Evolutionary conservation across 2,329 filamentous ascomycete species (phyloP).

Genomic region (Colletotrichum sp.): DNA sequence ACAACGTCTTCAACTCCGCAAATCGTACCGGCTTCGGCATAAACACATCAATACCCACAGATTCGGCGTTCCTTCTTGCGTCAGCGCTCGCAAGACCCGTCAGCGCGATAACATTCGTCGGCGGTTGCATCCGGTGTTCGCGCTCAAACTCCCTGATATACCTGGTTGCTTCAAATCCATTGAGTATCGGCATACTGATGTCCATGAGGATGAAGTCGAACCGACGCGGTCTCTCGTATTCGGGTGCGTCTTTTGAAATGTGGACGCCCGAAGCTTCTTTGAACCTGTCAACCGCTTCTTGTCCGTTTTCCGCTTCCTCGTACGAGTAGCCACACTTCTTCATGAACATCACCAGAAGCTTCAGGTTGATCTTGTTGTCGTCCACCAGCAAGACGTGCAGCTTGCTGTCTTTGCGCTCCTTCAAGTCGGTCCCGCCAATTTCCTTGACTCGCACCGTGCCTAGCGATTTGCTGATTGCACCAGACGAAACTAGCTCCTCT

Average conservation of each 20-base stretch:
- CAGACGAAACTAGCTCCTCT: neutral
- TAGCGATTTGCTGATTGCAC: neutral
- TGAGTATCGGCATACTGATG: conserved; percentile 61
- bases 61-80: conserved; percentile 53
- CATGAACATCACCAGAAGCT: conserved; percentile 46
- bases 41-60: conserved; percentile 53
- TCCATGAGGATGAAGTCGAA: conserved; percentile 50
- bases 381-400: conserved; percentile 41
- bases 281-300: conserved; percentile 51
- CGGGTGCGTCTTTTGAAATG: neutral
- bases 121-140: conserved; percentile 40
- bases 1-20: conserved; percentile 43
- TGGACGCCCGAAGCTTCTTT: conserved; percentile 27
- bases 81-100: conserved; percentile 56
- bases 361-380: conserved; percentile 47
- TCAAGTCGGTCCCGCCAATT: neutral
- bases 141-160: conserved; percentile 53
- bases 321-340: conserved; percentile 44
- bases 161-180: conserved; percentile 53
- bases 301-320: conserved; percentile 49
- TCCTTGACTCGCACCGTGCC: neutral
- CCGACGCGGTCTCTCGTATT: conserved; percentile 1
- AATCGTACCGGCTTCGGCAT: conserved; percentile 55
- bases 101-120: conserved; percentile 52
- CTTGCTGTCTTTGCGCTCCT: neutral